Conservation (phyloP, 2,329 filamentous ascomycete genomes). For the Sporothrix sp. region DNA sequence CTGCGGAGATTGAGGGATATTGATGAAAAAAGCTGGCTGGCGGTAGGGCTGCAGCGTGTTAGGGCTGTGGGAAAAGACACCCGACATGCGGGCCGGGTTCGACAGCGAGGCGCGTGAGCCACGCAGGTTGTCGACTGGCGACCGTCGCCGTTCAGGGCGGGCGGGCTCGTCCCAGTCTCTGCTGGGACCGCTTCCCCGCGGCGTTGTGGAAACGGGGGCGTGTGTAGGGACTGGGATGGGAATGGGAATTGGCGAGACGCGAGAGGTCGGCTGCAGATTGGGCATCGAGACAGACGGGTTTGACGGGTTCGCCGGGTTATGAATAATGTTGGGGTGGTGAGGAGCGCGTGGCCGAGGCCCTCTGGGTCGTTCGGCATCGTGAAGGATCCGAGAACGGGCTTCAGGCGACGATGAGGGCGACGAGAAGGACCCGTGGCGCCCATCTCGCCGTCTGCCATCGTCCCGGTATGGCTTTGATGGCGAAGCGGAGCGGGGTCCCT, state of each 20-base stretch:
- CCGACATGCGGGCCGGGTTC: conserved; percentile 10
- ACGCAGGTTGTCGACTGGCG: conserved; percentile 9
- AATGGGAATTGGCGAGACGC: conserved; percentile 9
- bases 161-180: not conserved
- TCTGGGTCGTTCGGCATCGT: conserved; percentile 13
- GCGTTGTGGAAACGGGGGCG: not conserved
- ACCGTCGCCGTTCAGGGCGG: conserved; percentile 9
- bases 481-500: not conserved
- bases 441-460: conserved; percentile 16
- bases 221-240: conserved; percentile 1
- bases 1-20: not conserved
- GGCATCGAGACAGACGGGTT: not conserved
- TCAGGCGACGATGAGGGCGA: conserved; percentile 24
- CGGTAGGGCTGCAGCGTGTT: conserved; percentile 2
- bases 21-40: conserved; percentile 9
- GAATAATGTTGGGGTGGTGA: conserved; percentile 23
- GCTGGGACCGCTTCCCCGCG: not conserved
- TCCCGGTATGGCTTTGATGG: not conserved
- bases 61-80: conserved; percentile 3
- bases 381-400: conserved; percentile 9
- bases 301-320: conserved; percentile 9
- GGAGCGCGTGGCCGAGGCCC: conserved; percentile 19
- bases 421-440: conserved; percentile 22
- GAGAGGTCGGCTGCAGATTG: conserved; percentile 1
- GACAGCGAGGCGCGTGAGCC: not conserved